Base-by-base conservation (phyloP, 176 grass and related monocot species). In the Eleusine coracana region DNA sequence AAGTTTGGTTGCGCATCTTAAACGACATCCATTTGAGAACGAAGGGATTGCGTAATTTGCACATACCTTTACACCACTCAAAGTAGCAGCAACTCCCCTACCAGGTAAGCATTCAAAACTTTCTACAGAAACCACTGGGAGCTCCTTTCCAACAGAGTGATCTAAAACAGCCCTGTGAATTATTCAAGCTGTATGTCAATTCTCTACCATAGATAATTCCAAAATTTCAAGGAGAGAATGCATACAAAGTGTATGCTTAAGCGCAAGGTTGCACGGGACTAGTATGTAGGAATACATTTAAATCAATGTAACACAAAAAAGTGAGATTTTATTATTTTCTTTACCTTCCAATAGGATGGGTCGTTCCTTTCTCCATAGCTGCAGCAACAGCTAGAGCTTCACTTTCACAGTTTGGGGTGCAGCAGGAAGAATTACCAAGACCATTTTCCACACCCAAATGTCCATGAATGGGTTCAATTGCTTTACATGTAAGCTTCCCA, bases 351-450 rank as follows among this genome's bases (percentile, higher is more conserved):
- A 98, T 98, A 82, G 96, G 96, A 89, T 98, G 96, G 1, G 96
- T 98, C 73, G 96, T 93, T 91, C 96, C 96, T 80, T 91, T 93
- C 83, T 98, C 96, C 90, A 98, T 98, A 39, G 96, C 96, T 86
- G 96, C 92, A 77, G 96, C 96, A 60, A 95, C 92, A 82, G 96
- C 96, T 84, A 98, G 73, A 85, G 96, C 96, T 87, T 98, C 96
- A 89, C 87, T 95, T 82, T 98, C 92, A 89, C 96, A 98, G 85
- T 98, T 95, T 1, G 95, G 96, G 42, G 71, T 82, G 86, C 96
- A 98, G 18, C 96, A 97, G 56, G 88, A 76, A 76, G 87, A 71
- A 75, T 86, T 65, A 51, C 78, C 79, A 85, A 49, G 83, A 86
- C 73, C 85, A 74, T 38, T 83, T 68, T 41, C 12, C 25, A 83